Base-by-base conservation (phyloP, 768 basidiomycete species). In the Boletus barrowsii region DNA sequence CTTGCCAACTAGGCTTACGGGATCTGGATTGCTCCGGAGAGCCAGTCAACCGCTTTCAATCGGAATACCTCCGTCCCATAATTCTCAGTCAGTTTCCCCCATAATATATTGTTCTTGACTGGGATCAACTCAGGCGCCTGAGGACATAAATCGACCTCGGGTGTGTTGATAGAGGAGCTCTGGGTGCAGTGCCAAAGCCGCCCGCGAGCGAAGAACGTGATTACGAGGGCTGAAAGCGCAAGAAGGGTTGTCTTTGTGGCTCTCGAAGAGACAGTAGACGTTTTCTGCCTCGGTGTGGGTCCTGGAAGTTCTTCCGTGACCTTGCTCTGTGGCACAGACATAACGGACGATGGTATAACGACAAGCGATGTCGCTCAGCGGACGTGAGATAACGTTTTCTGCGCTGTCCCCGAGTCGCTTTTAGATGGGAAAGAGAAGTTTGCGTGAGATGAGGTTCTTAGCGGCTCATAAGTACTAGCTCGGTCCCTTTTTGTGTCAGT, bases 1-100 rank as follows among this genome's bases (percentile, higher is more conserved):
- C 17, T n/a, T n/a, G 29, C 40, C 18, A 29, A 9, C 15, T n/a
- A 39, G n/a, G 70, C 72, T 67, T 54, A 76, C 74, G 58, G 83
- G 29, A 77, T 60, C 47, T 65, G 66, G 18, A 79, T 68, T 9
- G 78, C 72, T 30, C 72, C 72, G 15, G 66, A 68, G 33, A 78
- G 69, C 72, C 69, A 76, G 17, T 71, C 63, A 6, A 72, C 62
- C 1, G 72, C 73, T 32, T 62, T 63, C 20, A 32, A 40, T 56
- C 69, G 65, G 65, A 78, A 80, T 26, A 37, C 63, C 6, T 73
- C 68, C 3, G 71, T 72, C 26, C 57, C 64, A 43, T 73, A 72
- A 5, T 61, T 52, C 15, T 66, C 55, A 10, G 66, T 62, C 4
- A 80, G 49, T 14, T 53, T 56, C 51, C 58, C 35, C 73, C 74